Base-by-base conservation (phyloP, 2,329 filamentous ascomycete species). In the Corinectria fuckeliana region DNA sequence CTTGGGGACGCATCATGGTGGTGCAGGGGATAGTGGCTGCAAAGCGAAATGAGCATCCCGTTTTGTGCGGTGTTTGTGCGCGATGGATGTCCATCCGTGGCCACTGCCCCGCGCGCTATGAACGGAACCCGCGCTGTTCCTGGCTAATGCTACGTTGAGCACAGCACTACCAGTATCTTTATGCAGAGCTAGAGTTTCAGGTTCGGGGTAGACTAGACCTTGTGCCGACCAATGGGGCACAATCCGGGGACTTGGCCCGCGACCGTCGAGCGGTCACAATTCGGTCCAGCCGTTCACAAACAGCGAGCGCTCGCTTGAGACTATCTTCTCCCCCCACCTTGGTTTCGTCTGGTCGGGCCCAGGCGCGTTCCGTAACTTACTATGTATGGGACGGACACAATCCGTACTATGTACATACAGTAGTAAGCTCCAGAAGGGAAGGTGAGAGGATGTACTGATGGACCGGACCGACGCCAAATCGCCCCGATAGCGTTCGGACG, bases 101-200 rank as follows among this genome's bases (percentile, higher is more conserved):
- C 42, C 62, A 30, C 11, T 65, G 58, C 55, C 39, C 60, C 60
- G 64, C 53, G 38, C 54, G 51, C 59, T 63, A 66, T 66, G 52
- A 57, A 23, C 59, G 53, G 51, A 44, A 45, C 50, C 62, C 64
- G 63, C 58, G 63, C 38, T 61, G 68, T 71, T 66, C 67, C 65
- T 70, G 68, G 68, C 68, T 70, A 71, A 71, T 71, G 69, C 69
- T 71, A 70, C 66, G 51, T 50, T 58, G 51, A 67, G 64, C 66
- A 68, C 57, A 69, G 49, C 57, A 64, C 61, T 48, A 61, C 34
- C 18, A 36, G 52, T 7, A 8, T 41, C 58, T 72, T 74, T 74
- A 69, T 76, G 73, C 72, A 74, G 55, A 69, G 68, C 74, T 73
- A 74, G 56, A 41, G 74, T 76, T 76, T 76, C 74, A 76, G 71